Evolutionary conservation across 2,329 filamentous ascomycete genomes (phyloP).

Genomic region (Colletotrichum limetticola): DNA sequence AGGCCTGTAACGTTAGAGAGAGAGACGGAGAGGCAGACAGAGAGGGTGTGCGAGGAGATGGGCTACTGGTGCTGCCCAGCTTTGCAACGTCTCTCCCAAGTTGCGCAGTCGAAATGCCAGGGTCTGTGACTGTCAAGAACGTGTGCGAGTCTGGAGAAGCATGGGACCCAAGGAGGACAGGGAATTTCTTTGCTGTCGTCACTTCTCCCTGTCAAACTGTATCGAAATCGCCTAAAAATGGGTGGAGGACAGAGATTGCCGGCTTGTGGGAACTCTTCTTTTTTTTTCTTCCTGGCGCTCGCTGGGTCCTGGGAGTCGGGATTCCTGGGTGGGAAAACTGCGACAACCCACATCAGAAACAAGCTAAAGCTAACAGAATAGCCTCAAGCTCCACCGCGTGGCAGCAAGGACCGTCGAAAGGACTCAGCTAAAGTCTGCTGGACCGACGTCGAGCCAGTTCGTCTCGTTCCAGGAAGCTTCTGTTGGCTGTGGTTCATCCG

Average conservation of each 20-base stretch:
- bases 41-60: not conserved
- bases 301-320: not conserved
- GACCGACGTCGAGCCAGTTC: conserved; percentile 1
- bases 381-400: conserved; percentile 24
- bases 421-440: conserved; percentile 24
- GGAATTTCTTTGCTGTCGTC: not conserved
- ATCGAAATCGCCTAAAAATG: not conserved
- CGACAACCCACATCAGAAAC: not conserved
- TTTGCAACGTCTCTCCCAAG: not conserved
- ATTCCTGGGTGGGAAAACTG: not conserved
- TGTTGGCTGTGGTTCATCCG: conserved; percentile 24
- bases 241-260: not conserved
- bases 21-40: not conserved
- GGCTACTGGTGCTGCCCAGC: not conserved
- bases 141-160: not conserved
- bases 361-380: conserved; percentile 10
- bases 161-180: not conserved
- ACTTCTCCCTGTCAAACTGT: conserved; percentile 4
- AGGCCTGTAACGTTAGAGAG: not conserved
- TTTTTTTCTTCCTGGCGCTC: not conserved
- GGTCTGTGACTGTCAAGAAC: not conserved
- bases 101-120: not conserved
- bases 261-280: not conserved
- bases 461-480: not conserved
- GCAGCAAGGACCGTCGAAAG: conserved; percentile 16